Conservation (phyloP, 2,329 filamentous ascomycete genomes). For the Chaetomiaceae sp. region DNA sequence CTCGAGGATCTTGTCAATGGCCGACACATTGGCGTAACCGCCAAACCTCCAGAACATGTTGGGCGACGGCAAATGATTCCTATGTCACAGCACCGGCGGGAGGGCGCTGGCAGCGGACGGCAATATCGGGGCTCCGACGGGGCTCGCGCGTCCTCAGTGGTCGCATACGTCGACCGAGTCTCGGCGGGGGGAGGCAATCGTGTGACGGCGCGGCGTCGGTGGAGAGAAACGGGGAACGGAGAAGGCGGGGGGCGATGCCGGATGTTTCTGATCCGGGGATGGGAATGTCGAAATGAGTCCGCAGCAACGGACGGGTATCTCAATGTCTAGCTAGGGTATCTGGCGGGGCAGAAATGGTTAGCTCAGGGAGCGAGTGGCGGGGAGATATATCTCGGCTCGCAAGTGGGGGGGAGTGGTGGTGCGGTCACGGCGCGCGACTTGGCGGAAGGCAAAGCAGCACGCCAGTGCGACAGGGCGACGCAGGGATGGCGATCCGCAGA, state of each 20-base stretch:
- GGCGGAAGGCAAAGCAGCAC: neutral
- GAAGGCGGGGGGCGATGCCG: neutral
- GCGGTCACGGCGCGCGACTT: neutral
- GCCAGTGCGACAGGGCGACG: neutral
- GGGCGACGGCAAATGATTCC: slow-evolving; percentile 32
- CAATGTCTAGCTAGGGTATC: slow-evolving; percentile 22
- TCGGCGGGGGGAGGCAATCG: neutral
- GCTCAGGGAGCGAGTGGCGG: slow-evolving; percentile 3
- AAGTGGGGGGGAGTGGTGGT: slow-evolving; percentile 6
- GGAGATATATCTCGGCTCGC: neutral
- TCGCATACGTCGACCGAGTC: slow-evolving; percentile 13
- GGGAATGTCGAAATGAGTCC: slow-evolving; percentile 14
- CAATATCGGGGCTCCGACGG: neutral
- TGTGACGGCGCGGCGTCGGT: neutral
- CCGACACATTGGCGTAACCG: slow-evolving; percentile 95
- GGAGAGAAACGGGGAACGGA: neutral
- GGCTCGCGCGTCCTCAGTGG: neutral
- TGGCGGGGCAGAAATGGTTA: slow-evolving; percentile 15
- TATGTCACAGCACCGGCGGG: slow-evolving; percentile 29
- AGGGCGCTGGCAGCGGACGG: slow-evolving; percentile 1
- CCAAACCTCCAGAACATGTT: slow-evolving; percentile 99
- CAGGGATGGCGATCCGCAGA: neutral
- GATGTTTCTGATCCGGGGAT: slow-evolving; percentile 8
- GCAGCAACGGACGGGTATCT: slow-evolving; percentile 25
- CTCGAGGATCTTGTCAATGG: slow-evolving; percentile 94